Percentiles rank a stretch among this genome's conserved stretches.
Conservation (phyloP, 257 asterid genomes). For the Linaria vulgaris region DNA sequence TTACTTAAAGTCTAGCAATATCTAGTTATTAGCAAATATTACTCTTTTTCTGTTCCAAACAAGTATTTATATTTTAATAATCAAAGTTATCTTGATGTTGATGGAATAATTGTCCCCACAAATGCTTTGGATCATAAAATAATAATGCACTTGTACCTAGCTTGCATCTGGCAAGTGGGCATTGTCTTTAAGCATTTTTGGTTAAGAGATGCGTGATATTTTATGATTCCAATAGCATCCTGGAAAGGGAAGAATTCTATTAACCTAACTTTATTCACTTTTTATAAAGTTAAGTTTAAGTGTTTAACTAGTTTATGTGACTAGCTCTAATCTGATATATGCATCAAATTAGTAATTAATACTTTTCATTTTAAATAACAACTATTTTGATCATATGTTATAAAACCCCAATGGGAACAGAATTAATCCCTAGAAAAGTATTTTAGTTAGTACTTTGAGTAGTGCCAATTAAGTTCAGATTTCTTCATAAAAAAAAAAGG, state of each 20-base stretch:
- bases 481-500: too few species aligned
- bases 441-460: too few species aligned
- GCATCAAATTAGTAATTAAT: too few species aligned
- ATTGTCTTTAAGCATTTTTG: slow-evolving; percentile 33
- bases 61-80: not conserved
- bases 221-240: slow-evolving; percentile 43
- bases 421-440: too few species aligned
- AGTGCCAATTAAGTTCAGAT: not conserved
- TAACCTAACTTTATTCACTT: not conserved
- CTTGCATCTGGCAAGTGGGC: slow-evolving; percentile 40
- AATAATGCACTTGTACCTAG: slow-evolving; percentile 42
- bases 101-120: slow-evolving; percentile 51
- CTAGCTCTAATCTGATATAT: too few species aligned
- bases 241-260: slow-evolving; percentile 22
- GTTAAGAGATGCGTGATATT: slow-evolving; percentile 21
- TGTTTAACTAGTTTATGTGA: too few species aligned
- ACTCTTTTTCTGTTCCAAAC: not conserved
- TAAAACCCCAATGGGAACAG: too few species aligned
- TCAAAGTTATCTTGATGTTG: slow-evolving; percentile 24
- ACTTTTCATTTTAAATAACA: too few species aligned
- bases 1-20: not conserved
- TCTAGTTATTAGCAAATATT: not conserved
- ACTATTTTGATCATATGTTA: too few species aligned
- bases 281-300: too few species aligned
- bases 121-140: slow-evolving; percentile 33